Percentiles rank a stretch among this genome's conserved stretches.
Conservation (phyloP, 2,329 filamentous ascomycete species). For the Diaporthe citriasiana region DNA sequence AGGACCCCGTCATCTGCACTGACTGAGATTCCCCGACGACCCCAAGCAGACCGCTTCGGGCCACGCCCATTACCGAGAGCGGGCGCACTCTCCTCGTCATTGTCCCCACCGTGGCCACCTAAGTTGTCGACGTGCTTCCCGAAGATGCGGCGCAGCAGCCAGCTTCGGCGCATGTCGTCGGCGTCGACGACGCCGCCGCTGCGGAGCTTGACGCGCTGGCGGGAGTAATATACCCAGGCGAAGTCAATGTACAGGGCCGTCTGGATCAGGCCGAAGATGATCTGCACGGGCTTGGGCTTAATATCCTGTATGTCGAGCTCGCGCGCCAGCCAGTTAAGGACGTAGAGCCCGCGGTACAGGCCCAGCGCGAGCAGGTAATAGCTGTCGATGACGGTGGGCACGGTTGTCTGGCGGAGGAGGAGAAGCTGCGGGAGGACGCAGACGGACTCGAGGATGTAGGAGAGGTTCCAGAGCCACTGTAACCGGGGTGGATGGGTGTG, state of each 20-base stretch:
- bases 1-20: constrained; percentile 74
- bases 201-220: constrained; percentile 93
- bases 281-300: constrained; percentile 77
- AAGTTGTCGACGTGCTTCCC: constrained; percentile 68
- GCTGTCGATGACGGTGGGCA: constrained; percentile 96
- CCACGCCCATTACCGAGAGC: constrained; percentile 56
- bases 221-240: constrained; percentile 95
- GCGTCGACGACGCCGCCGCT: constrained; percentile 90
- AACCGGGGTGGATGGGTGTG: background rate
- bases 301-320: constrained; percentile 70
- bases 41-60: constrained; percentile 68
- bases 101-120: constrained; percentile 61
- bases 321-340: constrained; percentile 90
- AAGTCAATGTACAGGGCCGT: constrained; percentile 94
- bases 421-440: constrained; percentile 93
- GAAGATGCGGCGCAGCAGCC: constrained; percentile 84
- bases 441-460: constrained; percentile 90
- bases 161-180: constrained; percentile 88
- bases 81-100: constrained; percentile 73
- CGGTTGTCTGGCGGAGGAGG: constrained; percentile 92
- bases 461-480: constrained; percentile 88
- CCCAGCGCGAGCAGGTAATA: constrained; percentile 92
- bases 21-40: constrained; percentile 74
- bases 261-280: constrained; percentile 90
- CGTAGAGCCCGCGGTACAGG: constrained; percentile 89